Percentiles rank a stretch among this genome's conserved stretches.
phyloP scores from a whole-genome alignment of 257 asterid species.

The Solanum gracilifrons region DNA sequence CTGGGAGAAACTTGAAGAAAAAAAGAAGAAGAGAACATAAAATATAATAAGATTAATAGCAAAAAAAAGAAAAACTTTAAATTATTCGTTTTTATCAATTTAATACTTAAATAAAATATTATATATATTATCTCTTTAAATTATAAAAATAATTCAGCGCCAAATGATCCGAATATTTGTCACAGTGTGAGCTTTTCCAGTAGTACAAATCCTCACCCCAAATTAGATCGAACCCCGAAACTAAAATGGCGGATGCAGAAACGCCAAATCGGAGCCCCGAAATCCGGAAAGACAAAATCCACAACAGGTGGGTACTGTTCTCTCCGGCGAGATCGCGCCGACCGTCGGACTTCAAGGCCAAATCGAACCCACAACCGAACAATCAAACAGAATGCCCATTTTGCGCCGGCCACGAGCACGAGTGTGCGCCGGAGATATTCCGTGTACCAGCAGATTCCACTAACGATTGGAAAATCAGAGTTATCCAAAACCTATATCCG shows the following conservation, averaged over 20 bases:
- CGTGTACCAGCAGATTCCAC: conserved; percentile 52
- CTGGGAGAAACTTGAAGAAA: too few relatives aligned
- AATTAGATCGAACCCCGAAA: too few relatives aligned
- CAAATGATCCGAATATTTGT: background rate
- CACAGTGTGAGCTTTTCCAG: background rate
- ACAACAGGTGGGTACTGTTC: conserved; percentile 80
- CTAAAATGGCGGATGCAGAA: conserved; percentile 6
- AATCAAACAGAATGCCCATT: conserved; percentile 54
- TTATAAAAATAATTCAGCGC: background rate
- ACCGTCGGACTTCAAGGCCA: conserved; percentile 86
- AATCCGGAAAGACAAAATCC: conserved; percentile 63
- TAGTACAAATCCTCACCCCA: background rate
- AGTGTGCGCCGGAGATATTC: conserved; percentile 94
- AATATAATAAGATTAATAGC: too few relatives aligned
- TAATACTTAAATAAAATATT: too few relatives aligned
- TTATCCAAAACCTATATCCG: conserved; percentile 80
- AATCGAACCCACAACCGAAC: conserved; percentile 20
- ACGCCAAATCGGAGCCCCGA: conserved; percentile 43
- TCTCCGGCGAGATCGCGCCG: conserved; percentile 92
- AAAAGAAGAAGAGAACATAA: too few relatives aligned
- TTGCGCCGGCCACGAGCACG: conserved; percentile 81
- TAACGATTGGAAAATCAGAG: conserved; percentile 69
- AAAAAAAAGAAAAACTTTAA: too few relatives aligned
- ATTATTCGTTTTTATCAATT: background rate
- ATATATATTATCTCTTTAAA: background rate